phyloP scores from a whole-genome alignment of 352 stramenopile species.

The Phytophthora pinifolia region DNA sequence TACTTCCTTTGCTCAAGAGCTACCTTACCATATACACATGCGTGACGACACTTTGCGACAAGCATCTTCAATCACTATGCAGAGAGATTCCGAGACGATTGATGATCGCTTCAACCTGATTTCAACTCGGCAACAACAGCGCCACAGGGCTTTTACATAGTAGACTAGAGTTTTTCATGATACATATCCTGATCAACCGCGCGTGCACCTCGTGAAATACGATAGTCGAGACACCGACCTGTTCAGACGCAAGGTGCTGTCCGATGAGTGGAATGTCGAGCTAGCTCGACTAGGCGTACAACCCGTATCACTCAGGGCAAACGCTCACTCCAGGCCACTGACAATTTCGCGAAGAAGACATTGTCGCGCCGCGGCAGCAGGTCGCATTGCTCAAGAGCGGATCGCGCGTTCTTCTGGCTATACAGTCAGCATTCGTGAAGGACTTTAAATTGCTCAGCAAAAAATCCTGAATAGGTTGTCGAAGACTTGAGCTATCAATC shows the following conservation, averaged over 20 bases:
- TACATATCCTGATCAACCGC: no score
- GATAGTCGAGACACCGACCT: slow-evolving; percentile 48
- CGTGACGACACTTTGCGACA: no score
- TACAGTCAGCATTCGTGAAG: slow-evolving; percentile 46
- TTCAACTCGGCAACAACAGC: no score
- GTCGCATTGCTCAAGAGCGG: slow-evolving; percentile 48
- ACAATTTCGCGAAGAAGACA: slow-evolving; percentile 40
- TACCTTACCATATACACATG: no score
- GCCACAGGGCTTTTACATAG: slow-evolving; percentile 42
- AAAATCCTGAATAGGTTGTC: no score
- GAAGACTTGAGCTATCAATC: background rate
- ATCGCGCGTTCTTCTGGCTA: slow-evolving; percentile 39
- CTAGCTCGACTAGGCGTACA: no score
- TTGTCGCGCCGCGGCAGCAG: slow-evolving; percentile 39
- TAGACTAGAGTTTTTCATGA: no score
- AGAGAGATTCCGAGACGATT: slow-evolving; percentile 1
- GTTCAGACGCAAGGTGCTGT: slow-evolving; percentile 31
- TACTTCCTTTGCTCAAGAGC: no score
- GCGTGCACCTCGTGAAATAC: slow-evolving; percentile 59
- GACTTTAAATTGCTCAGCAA: no score
- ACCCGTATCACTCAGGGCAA: slow-evolving; percentile 55
- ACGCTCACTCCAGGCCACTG: slow-evolving; percentile 39
- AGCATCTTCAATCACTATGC: slow-evolving; percentile 1
- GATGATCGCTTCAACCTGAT: no score
- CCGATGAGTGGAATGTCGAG: slow-evolving; percentile 42